Evolutionary conservation across 805 yeast species (phyloP).

Genomic region (Hanseniaspora thailandica): DNA sequence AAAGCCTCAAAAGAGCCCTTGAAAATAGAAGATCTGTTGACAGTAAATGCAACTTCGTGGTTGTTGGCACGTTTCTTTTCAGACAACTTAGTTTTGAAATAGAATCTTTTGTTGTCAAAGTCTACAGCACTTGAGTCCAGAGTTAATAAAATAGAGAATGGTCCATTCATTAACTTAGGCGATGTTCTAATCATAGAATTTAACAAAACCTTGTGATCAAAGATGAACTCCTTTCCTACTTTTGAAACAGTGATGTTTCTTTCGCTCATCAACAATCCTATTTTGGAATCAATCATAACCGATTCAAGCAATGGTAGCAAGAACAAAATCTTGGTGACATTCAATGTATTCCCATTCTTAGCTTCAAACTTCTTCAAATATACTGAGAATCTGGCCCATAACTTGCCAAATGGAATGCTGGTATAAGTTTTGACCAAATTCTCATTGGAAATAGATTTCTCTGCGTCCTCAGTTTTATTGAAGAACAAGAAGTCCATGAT

Average conservation of each 20-base stretch:
- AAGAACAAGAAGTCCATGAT: constrained; percentile 77
- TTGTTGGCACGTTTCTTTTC: constrained; percentile 29
- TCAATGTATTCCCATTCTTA: constrained; percentile 25
- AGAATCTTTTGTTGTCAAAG: constrained; percentile 84
- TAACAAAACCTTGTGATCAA: constrained; percentile 72
- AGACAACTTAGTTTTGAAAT: constrained; percentile 67
- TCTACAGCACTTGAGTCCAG: constrained; percentile 74
- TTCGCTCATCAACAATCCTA: constrained; percentile 30
- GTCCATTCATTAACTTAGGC: constrained; percentile 91
- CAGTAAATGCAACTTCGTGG: constrained; percentile 41
- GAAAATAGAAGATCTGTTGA: constrained; percentile 83
- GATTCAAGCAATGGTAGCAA: constrained; percentile 81
- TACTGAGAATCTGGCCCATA: constrained; percentile 79
- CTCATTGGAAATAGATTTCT: constrained; percentile 20
- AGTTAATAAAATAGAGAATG: constrained; percentile 76
- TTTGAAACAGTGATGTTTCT: constrained; percentile 34
- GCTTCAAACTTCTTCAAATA: constrained; percentile 50
- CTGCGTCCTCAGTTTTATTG: constrained; percentile 19
- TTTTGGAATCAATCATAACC: constrained; percentile 91
- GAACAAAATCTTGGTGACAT: constrained; percentile 62
- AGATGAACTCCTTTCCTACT: constrained; percentile 66
- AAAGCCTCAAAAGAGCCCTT: constrained; percentile 83
- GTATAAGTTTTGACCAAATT: constrained; percentile 39
- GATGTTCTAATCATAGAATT: constrained; percentile 85
- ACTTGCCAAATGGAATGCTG: constrained; percentile 54